A percentile compares a stretch with the other conserved stretches of the same genome.
phyloP scores from a whole-genome alignment of 306 rosid genomes.

The Vigna unguiculata region DNA sequence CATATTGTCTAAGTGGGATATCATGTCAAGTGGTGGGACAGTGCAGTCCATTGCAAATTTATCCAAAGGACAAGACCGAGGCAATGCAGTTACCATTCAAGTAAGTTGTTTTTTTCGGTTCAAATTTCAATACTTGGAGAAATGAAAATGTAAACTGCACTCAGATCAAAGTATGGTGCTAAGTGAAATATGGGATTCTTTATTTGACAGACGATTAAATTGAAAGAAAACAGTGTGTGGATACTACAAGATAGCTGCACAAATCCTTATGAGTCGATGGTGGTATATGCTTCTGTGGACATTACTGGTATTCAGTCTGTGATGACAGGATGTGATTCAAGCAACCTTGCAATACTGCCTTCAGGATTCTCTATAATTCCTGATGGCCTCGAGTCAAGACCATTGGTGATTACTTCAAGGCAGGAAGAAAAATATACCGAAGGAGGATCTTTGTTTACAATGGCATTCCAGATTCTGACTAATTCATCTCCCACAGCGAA shows the following conservation, averaged over 20 bases:
- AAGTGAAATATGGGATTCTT: constrained; percentile 27
- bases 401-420: constrained; percentile 75
- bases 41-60: constrained; percentile 82
- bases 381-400: constrained; percentile 83
- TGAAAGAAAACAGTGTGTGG: constrained; percentile 86
- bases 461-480: constrained; percentile 82
- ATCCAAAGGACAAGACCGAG: constrained; percentile 95
- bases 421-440: constrained; percentile 72
- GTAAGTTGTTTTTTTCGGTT: constrained; percentile 55
- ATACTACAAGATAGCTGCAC: constrained; percentile 91
- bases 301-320: constrained; percentile 80
- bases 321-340: constrained; percentile 90
- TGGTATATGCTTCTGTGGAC: constrained; percentile 88
- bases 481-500: constrained; percentile 85
- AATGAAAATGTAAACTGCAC: constrained; percentile 28
- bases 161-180: constrained; percentile 3
- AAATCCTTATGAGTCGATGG: constrained; percentile 84
- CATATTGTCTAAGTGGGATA: constrained; percentile 74
- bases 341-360: constrained; percentile 85
- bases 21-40: constrained; percentile 74
- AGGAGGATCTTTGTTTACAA: constrained; percentile 87
- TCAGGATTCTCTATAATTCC: constrained; percentile 93
- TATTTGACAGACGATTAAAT: constrained; percentile 64
- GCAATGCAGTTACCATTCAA: constrained; percentile 90
- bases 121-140: constrained; percentile 4